Evolutionary conservation across 345 rosid genomes (phyloP).

Genomic region (Laguncularia racemosa): DNA sequence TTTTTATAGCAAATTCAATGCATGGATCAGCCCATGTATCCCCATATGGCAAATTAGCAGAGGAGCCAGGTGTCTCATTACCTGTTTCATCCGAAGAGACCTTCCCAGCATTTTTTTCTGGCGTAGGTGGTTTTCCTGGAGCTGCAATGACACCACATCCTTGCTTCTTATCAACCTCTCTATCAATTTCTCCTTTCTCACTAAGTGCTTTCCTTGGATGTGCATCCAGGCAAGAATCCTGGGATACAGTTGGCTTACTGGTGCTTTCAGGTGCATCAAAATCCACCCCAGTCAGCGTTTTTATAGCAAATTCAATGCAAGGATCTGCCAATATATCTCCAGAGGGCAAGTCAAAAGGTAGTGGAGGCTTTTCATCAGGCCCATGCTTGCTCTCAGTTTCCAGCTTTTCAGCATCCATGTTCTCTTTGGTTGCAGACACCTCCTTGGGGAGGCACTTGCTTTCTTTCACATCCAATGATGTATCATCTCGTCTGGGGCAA

Average conservation of each 20-base stretch:
- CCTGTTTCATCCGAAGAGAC: slow-evolving; percentile 13
- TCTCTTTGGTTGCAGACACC: slow-evolving; percentile 7
- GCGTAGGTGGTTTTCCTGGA: slow-evolving; percentile 3
- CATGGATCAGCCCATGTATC: slow-evolving; percentile 87
- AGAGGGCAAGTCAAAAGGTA: slow-evolving; percentile 41
- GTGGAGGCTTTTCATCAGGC: slow-evolving; percentile 6
- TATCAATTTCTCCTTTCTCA: slow-evolving; percentile 13
- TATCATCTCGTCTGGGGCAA: slow-evolving; percentile 1
- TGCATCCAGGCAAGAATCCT: slow-evolving; percentile 4
- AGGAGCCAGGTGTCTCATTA: slow-evolving; percentile 18
- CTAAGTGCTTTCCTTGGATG: slow-evolving; percentile 11
- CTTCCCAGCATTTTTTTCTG: slow-evolving; percentile 3
- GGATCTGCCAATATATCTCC: slow-evolving; percentile 85
- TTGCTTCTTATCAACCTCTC: slow-evolving; percentile 11
- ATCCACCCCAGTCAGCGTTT: slow-evolving; percentile 69
- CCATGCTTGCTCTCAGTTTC: slow-evolving; percentile 9
- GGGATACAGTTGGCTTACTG: slow-evolving; percentile 24
- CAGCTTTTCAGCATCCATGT: slow-evolving; percentile 7
- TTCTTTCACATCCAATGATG: slow-evolving; percentile 1
- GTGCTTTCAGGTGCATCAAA: slow-evolving; percentile 29
- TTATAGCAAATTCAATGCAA: slow-evolving; percentile 95
- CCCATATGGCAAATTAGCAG: slow-evolving; percentile 25
- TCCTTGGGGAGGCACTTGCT: slow-evolving; percentile 15
- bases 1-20: slow-evolving; percentile 88
- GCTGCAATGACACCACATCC: slow-evolving; percentile 10